These are phyloP conservation scores for Colletotrichum endophyticum DNA, from an alignment of 2,329 filamentous ascomycete genomes.

Conservation along the genomic window DNA sequence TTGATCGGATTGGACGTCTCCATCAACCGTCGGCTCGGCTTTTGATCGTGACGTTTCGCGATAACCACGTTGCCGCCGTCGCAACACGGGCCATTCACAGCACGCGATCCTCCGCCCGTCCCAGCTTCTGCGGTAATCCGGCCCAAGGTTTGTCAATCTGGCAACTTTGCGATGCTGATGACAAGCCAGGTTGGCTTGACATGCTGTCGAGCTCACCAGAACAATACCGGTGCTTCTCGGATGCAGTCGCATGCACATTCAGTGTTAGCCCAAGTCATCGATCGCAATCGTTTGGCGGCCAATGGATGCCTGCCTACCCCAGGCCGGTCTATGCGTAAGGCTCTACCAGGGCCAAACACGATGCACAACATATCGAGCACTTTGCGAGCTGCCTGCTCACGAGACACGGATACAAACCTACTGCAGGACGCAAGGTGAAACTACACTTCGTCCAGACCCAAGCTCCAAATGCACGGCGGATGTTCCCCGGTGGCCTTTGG, in stretches of 20 bases:
- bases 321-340: background rate
- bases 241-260: background rate
- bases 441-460: background rate
- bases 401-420: background rate
- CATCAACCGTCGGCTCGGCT: conserved; percentile 4
- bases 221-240: background rate
- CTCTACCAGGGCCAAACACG: background rate
- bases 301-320: background rate
- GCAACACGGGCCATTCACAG: background rate
- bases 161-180: background rate
- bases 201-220: background rate
- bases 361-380: background rate
- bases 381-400: background rate
- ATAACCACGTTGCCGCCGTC: background rate
- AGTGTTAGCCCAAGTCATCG: background rate
- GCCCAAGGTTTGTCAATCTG: background rate
- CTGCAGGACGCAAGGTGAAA: background rate
- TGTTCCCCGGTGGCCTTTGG: conserved; percentile 11
- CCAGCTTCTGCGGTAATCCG: background rate
- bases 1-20: background rate
- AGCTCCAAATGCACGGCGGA: background rate
- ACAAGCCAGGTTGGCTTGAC: background rate
- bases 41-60: background rate
- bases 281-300: background rate
- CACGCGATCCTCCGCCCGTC: background rate